Evolutionary conservation across 345 rosid genomes (phyloP), one percentile per base, ranked within the genome.

Genomic region (Hypericum androsaemum): DNA sequence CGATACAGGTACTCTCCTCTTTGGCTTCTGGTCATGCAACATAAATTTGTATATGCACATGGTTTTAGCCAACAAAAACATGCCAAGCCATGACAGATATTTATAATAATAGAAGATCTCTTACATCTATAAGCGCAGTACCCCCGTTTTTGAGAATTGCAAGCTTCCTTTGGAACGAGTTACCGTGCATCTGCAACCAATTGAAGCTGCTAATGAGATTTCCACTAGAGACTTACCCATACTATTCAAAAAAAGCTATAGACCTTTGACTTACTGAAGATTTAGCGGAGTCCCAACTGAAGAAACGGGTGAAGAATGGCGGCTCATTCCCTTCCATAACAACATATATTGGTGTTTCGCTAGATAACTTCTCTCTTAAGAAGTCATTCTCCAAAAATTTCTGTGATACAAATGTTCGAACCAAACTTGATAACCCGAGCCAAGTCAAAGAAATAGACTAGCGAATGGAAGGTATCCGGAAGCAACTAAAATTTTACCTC

Each of bases 251-350:
- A 22, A 4, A 22, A 22, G 6, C 22, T 41, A 10, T 46, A 16
- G 15, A 10, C 9, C 59, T 50, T 65, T 53, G 42, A 68, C 92
- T 82, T 75, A 88, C 99, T 6, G 61, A 61, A 58, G 86, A 72
- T 77, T 94, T 88, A 38, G 89, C 58, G 7, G 96, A 73, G 72
- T 94, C 96, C 99, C 99, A 94, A 41, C 81, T 60, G 64, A 94
- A 94, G 77, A 86, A 94, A 44, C 95, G 87, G 7, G 92, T 86
- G 63, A 94, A 88, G 71, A 94, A 94, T 52, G 89, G 75, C 11
- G 97, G 99, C 65, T 94, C 99, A 41, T 78, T 84, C 65, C 95
- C 97, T 73, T 94, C 99, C 55, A 69, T 72, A 58, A 86, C 71
- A 52, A 88, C 67, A 65, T 74, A 86, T 56, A 84, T 64, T 14